These are phyloP conservation scores for Epichloe sp. DNA, from an alignment of 2,329 filamentous ascomycete species.

Conservation along the genomic window DNA sequence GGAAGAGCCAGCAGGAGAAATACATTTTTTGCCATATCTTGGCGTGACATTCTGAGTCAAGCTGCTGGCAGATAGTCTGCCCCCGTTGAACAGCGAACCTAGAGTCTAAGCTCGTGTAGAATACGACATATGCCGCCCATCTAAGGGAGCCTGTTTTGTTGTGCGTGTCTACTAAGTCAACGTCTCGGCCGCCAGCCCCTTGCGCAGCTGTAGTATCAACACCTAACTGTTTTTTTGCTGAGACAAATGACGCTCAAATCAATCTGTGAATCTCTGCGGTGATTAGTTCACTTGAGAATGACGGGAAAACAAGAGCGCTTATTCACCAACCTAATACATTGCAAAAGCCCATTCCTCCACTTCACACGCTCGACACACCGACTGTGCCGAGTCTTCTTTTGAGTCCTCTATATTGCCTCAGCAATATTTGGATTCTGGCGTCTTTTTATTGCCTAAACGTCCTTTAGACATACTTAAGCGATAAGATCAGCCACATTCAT, in stretches of 20 bases:
- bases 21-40: background rate
- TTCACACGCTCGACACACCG: background rate
- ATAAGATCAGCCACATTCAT: slow-evolving; percentile 73
- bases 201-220: background rate
- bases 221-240: background rate
- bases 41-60: background rate
- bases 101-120: background rate
- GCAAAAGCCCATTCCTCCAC: slow-evolving; percentile 10
- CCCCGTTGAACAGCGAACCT: background rate
- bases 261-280: slow-evolving; percentile 1
- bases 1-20: background rate
- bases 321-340: slow-evolving; percentile 7
- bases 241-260: background rate
- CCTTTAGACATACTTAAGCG: slow-evolving; percentile 24
- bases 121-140: background rate
- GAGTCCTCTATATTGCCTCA: background rate
- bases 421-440: background rate
- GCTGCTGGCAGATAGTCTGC: background rate
- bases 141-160: background rate
- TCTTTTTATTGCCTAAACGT: background rate
- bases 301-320: background rate
- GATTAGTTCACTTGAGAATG: background rate
- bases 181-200: background rate
- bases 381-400: background rate
- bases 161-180: background rate